Evolutionary conservation across 2,329 filamentous ascomycete genomes (phyloP).

Genomic region (Aspergillus alliaceus): DNA sequence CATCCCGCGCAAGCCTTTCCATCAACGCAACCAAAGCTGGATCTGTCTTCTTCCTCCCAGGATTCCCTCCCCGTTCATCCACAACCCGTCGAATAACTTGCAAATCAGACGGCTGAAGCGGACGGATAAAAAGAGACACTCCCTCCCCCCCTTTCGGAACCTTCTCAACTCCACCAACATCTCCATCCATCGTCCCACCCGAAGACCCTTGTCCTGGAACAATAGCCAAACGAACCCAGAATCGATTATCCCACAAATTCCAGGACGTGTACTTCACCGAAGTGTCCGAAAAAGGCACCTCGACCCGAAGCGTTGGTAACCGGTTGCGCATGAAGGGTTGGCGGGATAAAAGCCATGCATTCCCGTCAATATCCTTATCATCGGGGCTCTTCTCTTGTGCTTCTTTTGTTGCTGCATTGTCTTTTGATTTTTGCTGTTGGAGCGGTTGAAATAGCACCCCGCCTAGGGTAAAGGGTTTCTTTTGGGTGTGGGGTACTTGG

Average conservation of each 20-base stretch:
- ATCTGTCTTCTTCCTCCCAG: not conserved
- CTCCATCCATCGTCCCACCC: not conserved
- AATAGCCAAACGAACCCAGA: slow-evolving; percentile 53
- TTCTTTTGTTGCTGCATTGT: not conserved
- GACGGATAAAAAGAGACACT: slow-evolving; percentile 40
- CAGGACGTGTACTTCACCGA: slow-evolving; percentile 20
- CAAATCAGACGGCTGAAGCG: slow-evolving; percentile 36
- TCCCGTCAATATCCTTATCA: slow-evolving; percentile 11
- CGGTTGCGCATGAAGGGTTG: slow-evolving; percentile 35
- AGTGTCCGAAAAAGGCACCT: slow-evolving; percentile 14
- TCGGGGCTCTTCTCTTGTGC: no score
- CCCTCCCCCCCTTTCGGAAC: not conserved
- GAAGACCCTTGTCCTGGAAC: not conserved
- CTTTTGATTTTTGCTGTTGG: not conserved
- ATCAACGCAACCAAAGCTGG: slow-evolving; percentile 1
- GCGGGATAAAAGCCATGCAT: slow-evolving; percentile 40
- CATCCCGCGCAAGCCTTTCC: slow-evolving; percentile 25
- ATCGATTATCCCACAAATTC: slow-evolving; percentile 56
- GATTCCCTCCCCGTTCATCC: not conserved
- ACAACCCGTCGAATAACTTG: slow-evolving; percentile 17
- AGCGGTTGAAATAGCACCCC: slow-evolving; percentile 51
- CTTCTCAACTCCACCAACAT: not conserved
- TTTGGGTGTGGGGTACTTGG: not conserved
- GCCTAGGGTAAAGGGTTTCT: slow-evolving; percentile 45
- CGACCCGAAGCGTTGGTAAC: slow-evolving; percentile 20